Evolutionary conservation across 2,329 filamentous ascomycete genomes (phyloP).

Genomic region (Annulohypoxylon truncatum): DNA sequence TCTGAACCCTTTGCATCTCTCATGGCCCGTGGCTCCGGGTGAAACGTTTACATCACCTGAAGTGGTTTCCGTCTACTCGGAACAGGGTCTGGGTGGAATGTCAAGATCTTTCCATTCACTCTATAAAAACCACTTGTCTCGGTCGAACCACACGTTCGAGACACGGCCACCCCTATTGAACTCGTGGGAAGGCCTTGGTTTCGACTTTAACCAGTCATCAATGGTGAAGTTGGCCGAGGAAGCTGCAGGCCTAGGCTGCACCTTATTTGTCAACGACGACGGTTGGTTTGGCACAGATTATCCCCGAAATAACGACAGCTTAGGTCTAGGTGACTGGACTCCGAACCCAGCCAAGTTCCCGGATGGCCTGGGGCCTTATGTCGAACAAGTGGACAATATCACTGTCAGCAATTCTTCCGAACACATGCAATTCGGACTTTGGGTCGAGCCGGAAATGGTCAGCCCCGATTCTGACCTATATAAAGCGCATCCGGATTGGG

Average conservation of each 20-base stretch:
- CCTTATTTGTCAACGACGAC: constrained; percentile 73
- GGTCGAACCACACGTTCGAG: constrained; percentile 65
- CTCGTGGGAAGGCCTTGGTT: constrained; percentile 73
- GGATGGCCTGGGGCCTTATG: constrained; percentile 63
- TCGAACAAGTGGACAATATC: constrained; percentile 63
- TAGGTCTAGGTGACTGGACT: constrained; percentile 73
- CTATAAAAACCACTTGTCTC: constrained; percentile 67
- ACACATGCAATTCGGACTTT: constrained; percentile 70
- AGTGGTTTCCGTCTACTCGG: constrained; percentile 71
- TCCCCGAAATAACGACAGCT: constrained; percentile 66
- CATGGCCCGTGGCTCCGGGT: constrained; percentile 66
- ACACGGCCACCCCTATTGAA: constrained; percentile 68
- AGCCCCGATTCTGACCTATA: constrained; percentile 72
- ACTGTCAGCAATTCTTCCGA: constrained; percentile 59
- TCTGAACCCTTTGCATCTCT: constrained; percentile 70
- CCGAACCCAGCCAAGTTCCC: constrained; percentile 70
- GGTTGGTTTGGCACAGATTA: constrained; percentile 75
- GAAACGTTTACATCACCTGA: constrained; percentile 71
- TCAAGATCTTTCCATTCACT: constrained; percentile 71
- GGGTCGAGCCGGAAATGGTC: constrained; percentile 77
- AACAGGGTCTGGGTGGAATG: constrained; percentile 69
- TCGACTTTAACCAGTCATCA: constrained; percentile 67
- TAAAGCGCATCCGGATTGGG: constrained; percentile 72
- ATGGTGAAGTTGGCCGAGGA: constrained; percentile 67
- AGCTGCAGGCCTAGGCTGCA: constrained; percentile 68